Evolutionary conservation across 139 green algal species (phyloP).

Genomic region (Volvox reticuliferus): DNA sequence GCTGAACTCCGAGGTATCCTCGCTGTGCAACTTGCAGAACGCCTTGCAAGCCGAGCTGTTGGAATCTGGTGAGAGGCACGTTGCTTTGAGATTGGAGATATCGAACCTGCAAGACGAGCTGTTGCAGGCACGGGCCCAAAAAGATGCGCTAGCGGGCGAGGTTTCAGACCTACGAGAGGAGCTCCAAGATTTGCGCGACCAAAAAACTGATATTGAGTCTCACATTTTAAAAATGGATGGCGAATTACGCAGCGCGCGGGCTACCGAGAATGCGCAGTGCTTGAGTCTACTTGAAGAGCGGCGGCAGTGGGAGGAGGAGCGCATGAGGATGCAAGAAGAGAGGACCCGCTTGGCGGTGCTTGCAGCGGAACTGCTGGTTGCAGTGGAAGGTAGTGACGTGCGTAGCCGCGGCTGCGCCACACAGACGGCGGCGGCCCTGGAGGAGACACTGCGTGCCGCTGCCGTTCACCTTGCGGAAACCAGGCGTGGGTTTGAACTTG

Average conservation of each 20-base stretch:
- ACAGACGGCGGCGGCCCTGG: neutral
- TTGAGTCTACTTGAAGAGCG: neutral
- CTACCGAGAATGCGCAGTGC: neutral
- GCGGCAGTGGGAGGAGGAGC: neutral
- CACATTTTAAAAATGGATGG: neutral
- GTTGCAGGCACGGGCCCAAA: neutral
- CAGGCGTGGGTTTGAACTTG: neutral
- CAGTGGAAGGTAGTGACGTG: too few relatives aligned
- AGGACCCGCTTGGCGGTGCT: too few relatives aligned
- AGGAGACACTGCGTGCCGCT: neutral
- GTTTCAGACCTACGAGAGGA: neutral
- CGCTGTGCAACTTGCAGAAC: neutral
- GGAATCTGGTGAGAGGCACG: neutral
- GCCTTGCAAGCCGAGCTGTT: slow-evolving; percentile 21
- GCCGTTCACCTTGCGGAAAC: neutral
- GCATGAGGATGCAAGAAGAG: neutral
- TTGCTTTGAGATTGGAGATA: neutral
- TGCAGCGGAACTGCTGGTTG: neutral
- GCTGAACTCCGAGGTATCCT: neutral
- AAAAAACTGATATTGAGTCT: neutral
- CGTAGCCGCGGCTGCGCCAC: too few relatives aligned
- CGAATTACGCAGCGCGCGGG: neutral
- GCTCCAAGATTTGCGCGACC: neutral
- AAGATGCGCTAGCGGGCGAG: neutral
- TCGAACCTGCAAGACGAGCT: slow-evolving; percentile 16